A percentile compares a stretch with the other conserved stretches of the same genome.
phyloP scores from a whole-genome alignment of 148 eudicot species.

The Vaccinium myrtillus region DNA sequence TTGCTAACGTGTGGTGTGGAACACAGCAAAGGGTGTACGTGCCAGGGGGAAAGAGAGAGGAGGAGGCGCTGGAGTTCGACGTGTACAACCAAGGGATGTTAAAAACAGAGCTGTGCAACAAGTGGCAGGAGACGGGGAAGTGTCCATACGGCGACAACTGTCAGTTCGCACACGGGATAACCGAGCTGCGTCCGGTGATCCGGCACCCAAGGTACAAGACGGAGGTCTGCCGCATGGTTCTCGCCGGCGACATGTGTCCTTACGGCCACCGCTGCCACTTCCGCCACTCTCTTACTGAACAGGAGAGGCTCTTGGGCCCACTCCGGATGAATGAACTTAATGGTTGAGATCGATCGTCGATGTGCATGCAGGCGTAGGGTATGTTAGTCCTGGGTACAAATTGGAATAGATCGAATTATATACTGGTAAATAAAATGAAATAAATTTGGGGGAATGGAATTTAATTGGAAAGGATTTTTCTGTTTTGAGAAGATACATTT shows the following conservation, averaged over 20 bases:
- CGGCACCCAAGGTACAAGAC: slow-evolving; percentile 76
- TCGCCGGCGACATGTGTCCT: slow-evolving; percentile 48
- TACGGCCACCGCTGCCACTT: slow-evolving; percentile 84
- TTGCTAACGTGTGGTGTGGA: not conserved
- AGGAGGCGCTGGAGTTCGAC: slow-evolving; percentile 46
- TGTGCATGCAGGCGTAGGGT: not conserved
- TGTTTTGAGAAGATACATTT: too few relatives aligned
- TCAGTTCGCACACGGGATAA: slow-evolving; percentile 59
- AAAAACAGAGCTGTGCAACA: slow-evolving; percentile 67
- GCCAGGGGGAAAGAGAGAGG: slow-evolving; percentile 32
- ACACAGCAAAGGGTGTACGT: slow-evolving; percentile 41
- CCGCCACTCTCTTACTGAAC: slow-evolving; percentile 44
- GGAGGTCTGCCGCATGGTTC: slow-evolving; percentile 66
- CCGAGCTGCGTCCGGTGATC: slow-evolving; percentile 65
- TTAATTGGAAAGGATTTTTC: too few relatives aligned
- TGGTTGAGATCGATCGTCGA: not conserved
- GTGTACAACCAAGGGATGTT: slow-evolving; percentile 65
- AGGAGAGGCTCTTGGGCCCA: slow-evolving; percentile 26
- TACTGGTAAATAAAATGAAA: too few relatives aligned
- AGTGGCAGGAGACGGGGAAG: slow-evolving; percentile 57
- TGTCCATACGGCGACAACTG: slow-evolving; percentile 55
- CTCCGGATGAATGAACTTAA: slow-evolving; percentile 12
- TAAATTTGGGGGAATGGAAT: too few relatives aligned
- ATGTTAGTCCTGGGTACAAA: not conserved
- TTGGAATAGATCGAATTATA: not conserved